These are phyloP conservation scores for Colletotrichum karsti DNA, from an alignment of 2,329 filamentous ascomycete species.

Conservation along the genomic window DNA sequence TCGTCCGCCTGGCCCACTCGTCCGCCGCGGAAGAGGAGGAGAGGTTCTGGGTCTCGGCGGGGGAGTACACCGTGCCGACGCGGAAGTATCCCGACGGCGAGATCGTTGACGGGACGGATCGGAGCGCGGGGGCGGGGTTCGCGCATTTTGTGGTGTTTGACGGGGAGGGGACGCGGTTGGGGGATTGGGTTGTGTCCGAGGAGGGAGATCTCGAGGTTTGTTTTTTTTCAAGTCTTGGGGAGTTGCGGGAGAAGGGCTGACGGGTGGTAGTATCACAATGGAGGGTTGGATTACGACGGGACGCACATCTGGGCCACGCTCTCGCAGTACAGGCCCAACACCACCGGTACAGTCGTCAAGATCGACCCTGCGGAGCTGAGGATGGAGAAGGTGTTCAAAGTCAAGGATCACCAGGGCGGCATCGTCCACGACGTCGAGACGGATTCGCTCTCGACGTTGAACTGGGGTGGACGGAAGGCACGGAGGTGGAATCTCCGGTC, in stretches of 20 bases:
- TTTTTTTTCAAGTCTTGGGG: background rate
- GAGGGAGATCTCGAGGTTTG: conserved; percentile 34
- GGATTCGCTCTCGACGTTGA: conserved; percentile 48
- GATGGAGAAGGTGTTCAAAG: conserved; percentile 42
- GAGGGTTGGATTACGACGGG: conserved; percentile 59
- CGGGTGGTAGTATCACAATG: conserved; percentile 49
- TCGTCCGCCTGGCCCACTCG: conserved; percentile 45
- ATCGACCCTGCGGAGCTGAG: conserved; percentile 46
- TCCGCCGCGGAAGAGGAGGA: conserved; percentile 34
- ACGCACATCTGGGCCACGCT: conserved; percentile 54
- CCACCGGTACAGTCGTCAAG: conserved; percentile 50
- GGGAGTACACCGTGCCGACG: conserved; percentile 51
- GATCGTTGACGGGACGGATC: conserved; percentile 61
- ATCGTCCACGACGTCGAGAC: conserved; percentile 50
- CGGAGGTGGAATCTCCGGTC: conserved; percentile 42
- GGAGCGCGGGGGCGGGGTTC: conserved; percentile 51
- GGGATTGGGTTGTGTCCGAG: conserved; percentile 51
- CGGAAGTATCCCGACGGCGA: conserved; percentile 43
- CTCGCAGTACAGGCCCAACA: conserved; percentile 56
- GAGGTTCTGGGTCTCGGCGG: conserved; percentile 53
- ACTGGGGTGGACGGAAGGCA: conserved; percentile 55
- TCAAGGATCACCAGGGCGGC: conserved; percentile 54
- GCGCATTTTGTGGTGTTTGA: conserved; percentile 55
- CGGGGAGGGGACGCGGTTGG: conserved; percentile 48
- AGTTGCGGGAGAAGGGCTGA: background rate